Base-by-base conservation (phyloP, 768 basidiomycete genomes). In the Sarcodon aspratus region DNA sequence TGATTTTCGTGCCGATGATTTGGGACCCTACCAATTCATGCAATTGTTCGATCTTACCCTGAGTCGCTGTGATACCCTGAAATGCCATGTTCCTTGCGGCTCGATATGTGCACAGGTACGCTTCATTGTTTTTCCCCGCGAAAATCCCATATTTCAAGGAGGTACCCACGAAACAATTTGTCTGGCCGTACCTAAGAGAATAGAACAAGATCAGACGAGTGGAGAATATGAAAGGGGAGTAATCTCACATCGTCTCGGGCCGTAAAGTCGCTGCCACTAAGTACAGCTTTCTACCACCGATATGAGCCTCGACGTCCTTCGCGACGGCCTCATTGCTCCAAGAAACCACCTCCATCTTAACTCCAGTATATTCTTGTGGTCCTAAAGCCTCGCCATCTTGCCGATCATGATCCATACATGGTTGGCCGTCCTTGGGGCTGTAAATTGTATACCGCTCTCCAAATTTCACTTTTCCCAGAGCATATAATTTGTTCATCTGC, bases 391-490 rank as follows among this genome's bases (percentile, higher is more conserved):
- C 96, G 37, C 96, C 96, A 51, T 91, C 90, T 46, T 81, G 78
- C 50, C 96, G 85, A 65, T 99, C 96, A 69, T 99, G 96, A 66
- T 99, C 96, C 96, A 99, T 98, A 61, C 96, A 99, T 0, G 96
- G 95, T 61, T 98, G 96, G 2, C 93, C 94, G 57, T 99, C 96
- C 66, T 97, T 97, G 2, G 93, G 92, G 54, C 90, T 94, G 75
- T 96, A 99, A 61, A 99, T 90, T 11, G 96, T 99, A 66, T 97
- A 95, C 40, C 96, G 83, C 66, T 96, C 88, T 45, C 96, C 96
- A 61, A 97, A 99, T 67, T 95, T 96, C 73, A 99, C 90, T 68
- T 93, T 94, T 33, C 86, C 85, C 44, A 92, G 72, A 38, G 69
- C 71, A 66, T 90, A 75, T 8, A 98, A 74, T 63, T 89, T 92